Base-by-base conservation (phyloP, 352 stramenopile species). In the Globisporangium irregulare region DNA sequence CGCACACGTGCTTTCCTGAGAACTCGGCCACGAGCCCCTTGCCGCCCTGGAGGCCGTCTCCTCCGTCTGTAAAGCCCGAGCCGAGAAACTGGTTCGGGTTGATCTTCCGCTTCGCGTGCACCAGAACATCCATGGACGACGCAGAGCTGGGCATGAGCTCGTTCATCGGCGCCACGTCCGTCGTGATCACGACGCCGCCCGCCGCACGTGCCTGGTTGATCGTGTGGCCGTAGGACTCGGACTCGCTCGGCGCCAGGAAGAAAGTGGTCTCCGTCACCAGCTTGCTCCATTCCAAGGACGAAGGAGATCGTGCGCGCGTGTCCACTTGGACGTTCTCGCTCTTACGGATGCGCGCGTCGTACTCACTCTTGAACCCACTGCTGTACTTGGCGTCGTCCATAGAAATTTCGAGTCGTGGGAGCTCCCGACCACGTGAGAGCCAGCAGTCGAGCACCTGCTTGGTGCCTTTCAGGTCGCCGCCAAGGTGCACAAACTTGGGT, bases 181-280 rank as follows among this genome's bases (percentile, higher is more conserved):
- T 82, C 3, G 82, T 79, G 57, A 90, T 67, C 14, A 90, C 69
- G n/a, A 89, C 67, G 1, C 65, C 78, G 1, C 82, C 77, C 3
- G 75, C 62, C 1, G 80, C 78, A 9, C 80, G 73, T 18, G 75
- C 82, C 48, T 90, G 82, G 66, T 90, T 84, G 59, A 90, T 87
- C 64, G 81, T 86, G 71, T 90, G 82, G 36, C 82, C 81, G 57
- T 85, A 91, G 20, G 81, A 82, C 77, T 91, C 83, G 51, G 78
- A 72, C 1, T 59, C 62, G 46, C 81, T 92, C 50, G 83, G 69
- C 20, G 78, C 89, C 29, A 90, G 64, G 51, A 92, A 81, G 32
- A 83, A 84, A 1, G 78, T 57, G 0, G 79, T 55, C 36, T 86
- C 72, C 0, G 75, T 73, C 53, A 92, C 2, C 18, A 86, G 50